A percentile compares a stretch with the other conserved stretches of the same genome.
These are phyloP conservation scores for Sclerotinia trifoliorum DNA, from an alignment of 2,329 filamentous ascomycete species.

Conservation along the genomic window DNA sequence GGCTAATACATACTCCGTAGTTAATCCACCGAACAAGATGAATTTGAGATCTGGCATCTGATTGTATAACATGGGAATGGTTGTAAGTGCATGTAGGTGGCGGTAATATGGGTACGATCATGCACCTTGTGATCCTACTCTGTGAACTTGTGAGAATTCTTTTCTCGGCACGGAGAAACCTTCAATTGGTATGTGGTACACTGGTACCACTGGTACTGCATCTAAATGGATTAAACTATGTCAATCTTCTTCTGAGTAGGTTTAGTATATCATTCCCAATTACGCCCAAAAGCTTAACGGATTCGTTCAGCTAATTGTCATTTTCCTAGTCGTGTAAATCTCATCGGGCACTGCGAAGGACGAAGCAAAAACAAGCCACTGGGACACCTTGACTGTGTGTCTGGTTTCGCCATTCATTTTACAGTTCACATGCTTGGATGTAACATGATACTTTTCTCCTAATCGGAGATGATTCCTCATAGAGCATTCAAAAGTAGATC, in stretches of 20 bases:
- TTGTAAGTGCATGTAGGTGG: not conserved
- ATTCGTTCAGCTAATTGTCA: not conserved
- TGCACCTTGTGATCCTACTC: conserved; percentile 3
- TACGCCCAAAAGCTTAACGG: conserved; percentile 11
- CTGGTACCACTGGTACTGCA: not conserved
- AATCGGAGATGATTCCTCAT: conserved; percentile 3
- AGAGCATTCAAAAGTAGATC: not conserved
- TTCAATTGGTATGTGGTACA: not conserved
- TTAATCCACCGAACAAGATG: conserved; percentile 6
- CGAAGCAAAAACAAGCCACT: not conserved
- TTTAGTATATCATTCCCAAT: not conserved
- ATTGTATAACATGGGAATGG: not conserved
- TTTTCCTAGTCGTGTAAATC: not conserved
- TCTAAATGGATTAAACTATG: not conserved
- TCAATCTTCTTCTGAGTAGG: not conserved
- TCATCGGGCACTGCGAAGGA: not conserved
- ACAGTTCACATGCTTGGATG: not conserved
- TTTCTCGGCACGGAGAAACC: not conserved
- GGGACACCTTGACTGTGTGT: not conserved
- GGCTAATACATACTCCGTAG: not conserved
- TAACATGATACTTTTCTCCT: not conserved
- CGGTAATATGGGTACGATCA: not conserved
- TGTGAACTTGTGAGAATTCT: not conserved
- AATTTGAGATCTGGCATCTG: not conserved
- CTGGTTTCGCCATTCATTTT: not conserved